Conservation (phyloP, 1,139 yeast species). For the Yamadazyma kanchanaburiensis region DNA sequence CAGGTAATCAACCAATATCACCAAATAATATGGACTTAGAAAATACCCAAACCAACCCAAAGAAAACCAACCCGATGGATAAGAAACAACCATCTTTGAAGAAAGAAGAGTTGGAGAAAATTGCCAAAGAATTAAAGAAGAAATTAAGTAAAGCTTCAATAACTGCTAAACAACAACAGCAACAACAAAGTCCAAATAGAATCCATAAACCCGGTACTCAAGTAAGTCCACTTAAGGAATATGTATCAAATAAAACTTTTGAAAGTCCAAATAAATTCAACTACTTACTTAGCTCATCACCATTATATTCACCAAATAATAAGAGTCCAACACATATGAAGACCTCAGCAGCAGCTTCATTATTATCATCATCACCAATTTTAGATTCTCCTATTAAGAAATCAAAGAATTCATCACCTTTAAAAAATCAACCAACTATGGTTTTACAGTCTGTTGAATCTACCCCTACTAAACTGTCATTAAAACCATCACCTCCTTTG, state of each 20-base stretch:
- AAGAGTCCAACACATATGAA: conserved; percentile 42
- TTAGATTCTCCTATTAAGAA: conserved; percentile 35
- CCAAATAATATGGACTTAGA: conserved; percentile 5
- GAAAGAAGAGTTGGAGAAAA: conserved; percentile 46
- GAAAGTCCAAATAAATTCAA: conserved; percentile 12
- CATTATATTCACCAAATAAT: conserved; percentile 39
- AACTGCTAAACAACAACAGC: conserved; percentile 42
- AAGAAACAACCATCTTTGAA: conserved; percentile 22
- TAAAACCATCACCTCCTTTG: conserved; percentile 39
- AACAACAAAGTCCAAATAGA: conserved; percentile 21
- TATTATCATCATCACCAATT: conserved; percentile 26
- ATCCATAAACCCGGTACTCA: conserved; percentile 7
- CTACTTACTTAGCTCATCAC: conserved; percentile 28
- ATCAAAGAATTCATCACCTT: conserved; percentile 19
- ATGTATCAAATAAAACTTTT: conserved; percentile 22
- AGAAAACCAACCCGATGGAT: conserved; percentile 1
- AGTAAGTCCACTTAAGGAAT: conserved; percentile 28
- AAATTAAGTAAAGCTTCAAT: conserved; percentile 44
- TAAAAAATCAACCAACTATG: conserved; percentile 34
- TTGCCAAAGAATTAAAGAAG: conserved; percentile 44
- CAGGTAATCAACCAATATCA: background rate
- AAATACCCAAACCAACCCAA: conserved; percentile 1
- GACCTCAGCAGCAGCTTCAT: conserved; percentile 34
- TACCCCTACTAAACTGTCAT: conserved; percentile 7
- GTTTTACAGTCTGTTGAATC: conserved; percentile 33